Conservation (phyloP, 345 rosid genomes). For the Abelmoschus esculentus region DNA sequence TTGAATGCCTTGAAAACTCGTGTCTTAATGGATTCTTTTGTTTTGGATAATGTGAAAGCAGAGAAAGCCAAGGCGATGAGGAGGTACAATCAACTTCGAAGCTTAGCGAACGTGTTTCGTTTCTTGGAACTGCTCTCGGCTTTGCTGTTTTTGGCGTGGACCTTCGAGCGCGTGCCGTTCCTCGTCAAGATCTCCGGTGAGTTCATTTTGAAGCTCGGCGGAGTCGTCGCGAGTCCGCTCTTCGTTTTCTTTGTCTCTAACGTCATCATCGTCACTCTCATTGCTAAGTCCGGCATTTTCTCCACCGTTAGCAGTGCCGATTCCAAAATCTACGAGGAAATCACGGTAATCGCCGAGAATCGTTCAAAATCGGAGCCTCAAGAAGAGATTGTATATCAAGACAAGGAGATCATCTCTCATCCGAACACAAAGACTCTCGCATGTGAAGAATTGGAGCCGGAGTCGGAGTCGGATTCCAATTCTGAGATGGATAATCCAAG, state of each 20-base stretch:
- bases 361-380: conserved; percentile 7
- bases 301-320: conserved; percentile 22
- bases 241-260: conserved; percentile 61
- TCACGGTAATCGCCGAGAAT: conserved; percentile 26
- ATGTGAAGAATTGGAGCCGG: conserved; percentile 2
- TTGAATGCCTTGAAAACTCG: too few relatives aligned
- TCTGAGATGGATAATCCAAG: too few relatives aligned
- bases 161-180: conserved; percentile 43
- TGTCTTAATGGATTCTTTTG: conserved; percentile 22
- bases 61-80: conserved; percentile 12
- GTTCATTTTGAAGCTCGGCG: conserved; percentile 31
- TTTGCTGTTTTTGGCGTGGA: conserved; percentile 39
- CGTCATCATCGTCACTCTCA: conserved; percentile 45
- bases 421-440: conserved; percentile 9
- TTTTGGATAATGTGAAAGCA: conserved; percentile 23
- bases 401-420: conserved; percentile 43
- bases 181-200: conserved; percentile 33
- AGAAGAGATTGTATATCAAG: conserved; percentile 31
- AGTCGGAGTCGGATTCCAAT: neutral
- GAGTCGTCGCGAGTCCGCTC: conserved; percentile 39
- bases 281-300: conserved; percentile 40
- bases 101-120: conserved; percentile 34
- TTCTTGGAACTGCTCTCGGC: conserved; percentile 39
- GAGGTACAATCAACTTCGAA: conserved; percentile 30
- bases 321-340: conserved; percentile 28